A percentile compares a stretch with the other conserved stretches of the same genome.
phyloP scores from a whole-genome alignment of 2,329 filamentous ascomycete genomes.

The Tolypocladium endophyticum region DNA sequence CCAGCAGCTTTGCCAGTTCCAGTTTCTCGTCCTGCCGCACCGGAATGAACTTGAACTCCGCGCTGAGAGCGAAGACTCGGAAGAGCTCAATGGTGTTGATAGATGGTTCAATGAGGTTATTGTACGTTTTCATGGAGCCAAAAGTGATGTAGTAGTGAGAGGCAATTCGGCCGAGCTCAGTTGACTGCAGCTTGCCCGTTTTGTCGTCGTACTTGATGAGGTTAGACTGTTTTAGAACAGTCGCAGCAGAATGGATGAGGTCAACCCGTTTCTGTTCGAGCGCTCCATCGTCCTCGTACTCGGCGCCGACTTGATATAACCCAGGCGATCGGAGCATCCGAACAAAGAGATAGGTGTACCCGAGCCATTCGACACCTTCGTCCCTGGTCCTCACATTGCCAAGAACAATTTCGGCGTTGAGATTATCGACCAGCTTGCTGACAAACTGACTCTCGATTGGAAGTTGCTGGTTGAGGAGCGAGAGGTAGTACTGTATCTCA shows the following conservation, averaged over 20 bases:
- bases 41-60: slow-evolving; percentile 98
- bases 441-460: slow-evolving; percentile 96
- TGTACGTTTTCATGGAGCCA: slow-evolving; percentile 94
- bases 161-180: slow-evolving; percentile 87
- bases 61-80: slow-evolving; percentile 88
- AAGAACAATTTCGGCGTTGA: slow-evolving; percentile 92
- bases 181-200: slow-evolving; percentile 76
- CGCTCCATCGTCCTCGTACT: slow-evolving; percentile 86
- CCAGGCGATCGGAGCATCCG: slow-evolving; percentile 94
- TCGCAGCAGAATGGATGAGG: slow-evolving; percentile 85
- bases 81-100: slow-evolving; percentile 94
- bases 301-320: slow-evolving; percentile 87
- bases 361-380: slow-evolving; percentile 97
- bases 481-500: slow-evolving; percentile 96
- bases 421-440: slow-evolving; percentile 84
- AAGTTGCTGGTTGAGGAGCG: slow-evolving; percentile 89
- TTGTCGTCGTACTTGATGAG: slow-evolving; percentile 95
- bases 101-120: slow-evolving; percentile 84
- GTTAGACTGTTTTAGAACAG: slow-evolving; percentile 75
- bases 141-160: slow-evolving; percentile 98
- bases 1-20: slow-evolving; percentile 83
- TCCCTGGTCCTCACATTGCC: slow-evolving; percentile 87
- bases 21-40: slow-evolving; percentile 96
- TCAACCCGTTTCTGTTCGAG: slow-evolving; percentile 97
- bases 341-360: slow-evolving; percentile 96